Percentiles rank a stretch among this genome's conserved stretches.
phyloP scores from a whole-genome alignment of 148 eudicot species.

The Rhododendron vialii region DNA sequence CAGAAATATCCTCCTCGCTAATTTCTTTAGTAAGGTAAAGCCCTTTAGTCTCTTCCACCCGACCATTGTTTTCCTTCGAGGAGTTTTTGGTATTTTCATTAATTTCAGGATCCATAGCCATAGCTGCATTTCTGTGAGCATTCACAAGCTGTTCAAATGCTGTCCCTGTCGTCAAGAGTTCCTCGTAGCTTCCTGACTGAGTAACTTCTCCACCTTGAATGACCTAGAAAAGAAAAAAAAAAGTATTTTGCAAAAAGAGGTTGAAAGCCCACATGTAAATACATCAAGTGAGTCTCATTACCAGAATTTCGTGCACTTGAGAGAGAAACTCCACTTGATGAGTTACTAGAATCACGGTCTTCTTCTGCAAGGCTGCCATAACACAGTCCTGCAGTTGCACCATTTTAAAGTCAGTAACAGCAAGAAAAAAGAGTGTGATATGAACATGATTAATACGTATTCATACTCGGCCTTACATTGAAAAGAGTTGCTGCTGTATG shows the following conservation, averaged over 20 bases:
- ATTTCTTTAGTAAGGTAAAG: slow-evolving; percentile 17
- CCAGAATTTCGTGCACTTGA: slow-evolving; percentile 56
- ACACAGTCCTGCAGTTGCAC: slow-evolving; percentile 52
- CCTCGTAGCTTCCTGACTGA: slow-evolving; percentile 54
- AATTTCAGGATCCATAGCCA: slow-evolving; percentile 16
- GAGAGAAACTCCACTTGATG: slow-evolving; percentile 76
- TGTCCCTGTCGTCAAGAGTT: slow-evolving; percentile 44
- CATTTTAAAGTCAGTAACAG: not conserved
- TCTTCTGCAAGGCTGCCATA: slow-evolving; percentile 40
- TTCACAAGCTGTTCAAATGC: slow-evolving; percentile 58
- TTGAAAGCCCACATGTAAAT: not conserved
- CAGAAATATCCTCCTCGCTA: slow-evolving; percentile 28
- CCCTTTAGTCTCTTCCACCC: slow-evolving; percentile 1
- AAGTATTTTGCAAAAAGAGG: not conserved
- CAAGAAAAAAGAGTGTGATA: not conserved
- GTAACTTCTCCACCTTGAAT: slow-evolving; percentile 48
- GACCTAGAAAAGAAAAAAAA: slow-evolving; percentile 25
- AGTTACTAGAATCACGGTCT: slow-evolving; percentile 59
- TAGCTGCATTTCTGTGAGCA: slow-evolving; percentile 50
- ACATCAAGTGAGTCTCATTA: slow-evolving; percentile 10
- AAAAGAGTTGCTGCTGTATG: slow-evolving; percentile 55
- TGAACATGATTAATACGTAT: not conserved
- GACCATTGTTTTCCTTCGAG: not conserved
- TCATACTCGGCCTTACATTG: slow-evolving; percentile 23
- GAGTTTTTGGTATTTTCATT: not conserved